Percentiles rank a stretch among this genome's conserved stretches.
phyloP scores from a whole-genome alignment of 495 filamentous ascomycete genomes.

The Talaromyces proteolyticus region DNA sequence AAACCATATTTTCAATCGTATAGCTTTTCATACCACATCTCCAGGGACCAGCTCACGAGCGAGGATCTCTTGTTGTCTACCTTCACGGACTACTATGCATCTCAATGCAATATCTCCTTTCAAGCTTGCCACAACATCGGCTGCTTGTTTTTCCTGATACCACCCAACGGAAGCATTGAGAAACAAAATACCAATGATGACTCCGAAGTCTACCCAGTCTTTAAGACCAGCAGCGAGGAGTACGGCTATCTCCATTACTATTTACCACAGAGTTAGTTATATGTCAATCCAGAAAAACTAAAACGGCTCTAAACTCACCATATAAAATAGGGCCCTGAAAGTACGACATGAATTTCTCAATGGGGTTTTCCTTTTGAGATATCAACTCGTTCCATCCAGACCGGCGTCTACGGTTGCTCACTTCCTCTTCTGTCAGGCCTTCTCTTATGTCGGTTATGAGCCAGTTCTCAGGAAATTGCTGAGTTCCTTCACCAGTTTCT shows the following conservation, averaged over 20 bases:
- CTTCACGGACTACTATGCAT: slow-evolving; percentile 61
- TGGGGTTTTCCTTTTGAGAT: slow-evolving; percentile 67
- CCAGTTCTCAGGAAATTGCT: slow-evolving; percentile 62
- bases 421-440: slow-evolving; percentile 49
- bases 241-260: slow-evolving; percentile 79
- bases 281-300: not conserved
- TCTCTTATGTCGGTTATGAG: slow-evolving; percentile 61
- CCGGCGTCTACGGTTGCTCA: slow-evolving; percentile 52
- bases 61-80: slow-evolving; percentile 57
- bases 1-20: slow-evolving; percentile 33
- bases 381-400: slow-evolving; percentile 68
- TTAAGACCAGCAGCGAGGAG: slow-evolving; percentile 66
- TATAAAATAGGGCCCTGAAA: slow-evolving; percentile 79
- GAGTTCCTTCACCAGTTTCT: slow-evolving; percentile 20
- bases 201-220: slow-evolving; percentile 79
- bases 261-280: slow-evolving; percentile 14
- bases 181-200: slow-evolving; percentile 73
- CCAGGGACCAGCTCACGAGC: slow-evolving; percentile 74
- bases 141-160: slow-evolving; percentile 82
- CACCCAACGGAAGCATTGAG: slow-evolving; percentile 73
- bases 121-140: slow-evolving; percentile 71
- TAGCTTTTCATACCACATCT: slow-evolving; percentile 62
- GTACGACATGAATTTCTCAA: slow-evolving; percentile 66
- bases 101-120: slow-evolving; percentile 80
- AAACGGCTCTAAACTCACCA: slow-evolving; percentile 40